phyloP scores from a whole-genome alignment of 768 basidiomycete genomes.

The Coprinellus micaceus region DNA sequence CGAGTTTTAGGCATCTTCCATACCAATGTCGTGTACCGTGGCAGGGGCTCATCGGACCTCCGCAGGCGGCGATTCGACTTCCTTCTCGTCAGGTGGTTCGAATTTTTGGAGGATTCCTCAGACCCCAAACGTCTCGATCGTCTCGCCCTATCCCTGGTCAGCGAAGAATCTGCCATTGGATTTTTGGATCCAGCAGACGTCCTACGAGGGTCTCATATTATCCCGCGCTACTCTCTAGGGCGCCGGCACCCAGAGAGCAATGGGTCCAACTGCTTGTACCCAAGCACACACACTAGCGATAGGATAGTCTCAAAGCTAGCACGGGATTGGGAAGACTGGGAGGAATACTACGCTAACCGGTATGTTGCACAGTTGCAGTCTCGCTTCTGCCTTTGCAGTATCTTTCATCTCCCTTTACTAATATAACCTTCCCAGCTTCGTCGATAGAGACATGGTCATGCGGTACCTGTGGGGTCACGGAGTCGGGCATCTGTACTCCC shows the following conservation, averaged over 20 bases:
- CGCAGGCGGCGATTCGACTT: not conserved
- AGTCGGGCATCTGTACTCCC: not conserved
- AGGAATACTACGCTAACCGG: conserved; percentile 34
- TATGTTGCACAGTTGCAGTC: conserved; percentile 15
- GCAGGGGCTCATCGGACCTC: not conserved
- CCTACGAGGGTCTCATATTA: conserved; percentile 29
- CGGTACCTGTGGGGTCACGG: not conserved
- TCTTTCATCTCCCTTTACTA: too few relatives aligned
- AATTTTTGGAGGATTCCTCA: not conserved
- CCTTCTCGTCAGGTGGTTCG: not conserved
- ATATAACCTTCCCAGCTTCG: too few relatives aligned
- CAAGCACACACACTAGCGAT: too few relatives aligned
- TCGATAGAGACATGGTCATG: not conserved
- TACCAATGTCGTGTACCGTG: conserved; percentile 9
- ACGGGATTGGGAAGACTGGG: conserved; percentile 16
- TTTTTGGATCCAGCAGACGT: conserved; percentile 32
- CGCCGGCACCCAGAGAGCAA: not conserved
- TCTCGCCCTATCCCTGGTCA: conserved; percentile 20
- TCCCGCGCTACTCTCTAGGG: conserved; percentile 28
- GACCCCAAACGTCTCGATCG: conserved; percentile 33
- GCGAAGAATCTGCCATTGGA: conserved; percentile 24
- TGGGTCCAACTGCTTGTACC: too few relatives aligned
- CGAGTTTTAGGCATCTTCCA: conserved; percentile 19
- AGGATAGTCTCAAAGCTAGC: conserved; percentile 3
- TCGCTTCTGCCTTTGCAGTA: not conserved